phyloP scores from a whole-genome alignment of 108 stramenopile genomes.

The Chaetoceros tenuissimus region DNA sequence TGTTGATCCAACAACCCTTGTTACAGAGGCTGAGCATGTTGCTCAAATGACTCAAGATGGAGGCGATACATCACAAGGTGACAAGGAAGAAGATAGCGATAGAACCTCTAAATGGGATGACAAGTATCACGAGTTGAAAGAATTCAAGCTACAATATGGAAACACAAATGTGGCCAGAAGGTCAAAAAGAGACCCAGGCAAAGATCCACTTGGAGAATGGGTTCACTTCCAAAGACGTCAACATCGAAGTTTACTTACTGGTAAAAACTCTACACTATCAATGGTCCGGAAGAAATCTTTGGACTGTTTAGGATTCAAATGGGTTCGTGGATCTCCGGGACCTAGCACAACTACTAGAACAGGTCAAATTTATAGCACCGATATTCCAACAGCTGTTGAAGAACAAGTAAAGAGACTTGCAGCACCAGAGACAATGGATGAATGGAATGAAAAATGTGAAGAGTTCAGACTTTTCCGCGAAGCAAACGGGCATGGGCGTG shows the following conservation, averaged over 20 bases:
- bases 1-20: neutral
- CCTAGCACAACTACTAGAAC: neutral
- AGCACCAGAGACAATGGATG: neutral
- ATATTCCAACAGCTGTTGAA: neutral
- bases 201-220: neutral
- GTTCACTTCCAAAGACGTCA: neutral
- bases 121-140: neutral
- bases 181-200: neutral
- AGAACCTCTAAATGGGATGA: neutral
- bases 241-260: neutral
- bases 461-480: neutral
- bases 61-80: neutral
- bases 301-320: neutral
- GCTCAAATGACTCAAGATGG: neutral
- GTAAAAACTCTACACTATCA: neutral
- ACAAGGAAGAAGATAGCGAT: neutral
- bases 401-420: neutral
- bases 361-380: neutral
- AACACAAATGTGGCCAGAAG: neutral
- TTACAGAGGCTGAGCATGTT: neutral
- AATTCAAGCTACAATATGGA: neutral
- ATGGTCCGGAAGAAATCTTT: neutral
- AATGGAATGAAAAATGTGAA: neutral
- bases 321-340: neutral
- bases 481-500: neutral